These are phyloP conservation scores for Fusarium penzigii DNA, from an alignment of 2,329 filamentous ascomycete genomes.

Conservation along the genomic window DNA sequence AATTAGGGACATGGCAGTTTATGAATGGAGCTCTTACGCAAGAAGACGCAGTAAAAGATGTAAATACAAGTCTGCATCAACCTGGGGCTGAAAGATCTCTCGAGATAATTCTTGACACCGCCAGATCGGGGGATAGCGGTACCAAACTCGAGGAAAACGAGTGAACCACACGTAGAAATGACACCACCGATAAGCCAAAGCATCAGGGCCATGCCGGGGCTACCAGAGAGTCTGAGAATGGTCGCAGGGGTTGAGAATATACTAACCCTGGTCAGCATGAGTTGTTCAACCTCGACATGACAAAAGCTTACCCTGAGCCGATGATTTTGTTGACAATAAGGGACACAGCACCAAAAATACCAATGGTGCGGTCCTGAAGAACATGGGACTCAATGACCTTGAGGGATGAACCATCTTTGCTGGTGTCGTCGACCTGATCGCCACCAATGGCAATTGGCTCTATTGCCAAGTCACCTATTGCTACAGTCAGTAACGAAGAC, in stretches of 20 bases:
- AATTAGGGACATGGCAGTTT: too few relatives aligned
- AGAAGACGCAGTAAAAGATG: conserved; percentile 24
- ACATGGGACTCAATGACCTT: conserved; percentile 6
- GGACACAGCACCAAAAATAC: conserved; percentile 22
- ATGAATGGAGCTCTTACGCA: conserved; percentile 1
- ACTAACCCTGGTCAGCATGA: conserved; percentile 6
- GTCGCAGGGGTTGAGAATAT: conserved; percentile 27
- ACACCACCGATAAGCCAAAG: conserved; percentile 25
- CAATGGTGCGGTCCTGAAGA: conserved; percentile 21
- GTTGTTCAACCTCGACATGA: too few relatives aligned
- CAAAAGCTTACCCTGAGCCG: conserved; percentile 21
- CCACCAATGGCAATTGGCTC: too few relatives aligned
- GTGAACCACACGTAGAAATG: conserved; percentile 22
- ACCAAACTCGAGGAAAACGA: conserved; percentile 27
- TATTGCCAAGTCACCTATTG: too few relatives aligned
- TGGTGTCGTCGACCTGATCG: conserved; percentile 1
- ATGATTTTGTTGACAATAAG: conserved; percentile 28
- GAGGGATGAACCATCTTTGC: conserved; percentile 1
- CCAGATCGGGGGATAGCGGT: conserved; percentile 23
- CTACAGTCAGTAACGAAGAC: too few relatives aligned
- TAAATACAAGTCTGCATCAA: conserved; percentile 26
- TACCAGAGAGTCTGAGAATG: conserved; percentile 23
- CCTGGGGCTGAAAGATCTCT: conserved; percentile 19
- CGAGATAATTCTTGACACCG: conserved; percentile 28
- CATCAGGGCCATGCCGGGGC: conserved; percentile 26